Conservation (phyloP, 768 basidiomycete species). For the Tylopilus subfusipes region DNA sequence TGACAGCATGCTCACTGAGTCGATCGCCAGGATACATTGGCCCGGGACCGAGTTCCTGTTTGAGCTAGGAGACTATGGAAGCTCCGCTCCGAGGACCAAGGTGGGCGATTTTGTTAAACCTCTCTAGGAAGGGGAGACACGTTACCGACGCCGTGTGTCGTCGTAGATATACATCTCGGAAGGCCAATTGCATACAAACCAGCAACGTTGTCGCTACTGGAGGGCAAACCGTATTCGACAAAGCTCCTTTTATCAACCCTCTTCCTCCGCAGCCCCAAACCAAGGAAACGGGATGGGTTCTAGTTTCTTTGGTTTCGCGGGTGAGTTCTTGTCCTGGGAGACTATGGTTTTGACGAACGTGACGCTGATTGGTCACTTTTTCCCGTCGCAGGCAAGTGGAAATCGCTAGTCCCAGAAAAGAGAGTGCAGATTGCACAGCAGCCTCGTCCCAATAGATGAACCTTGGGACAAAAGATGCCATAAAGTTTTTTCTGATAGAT, state of each 20-base stretch:
- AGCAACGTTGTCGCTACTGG: slow-evolving; percentile 32
- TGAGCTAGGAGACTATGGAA: slow-evolving; percentile 24
- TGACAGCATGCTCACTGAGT: background rate
- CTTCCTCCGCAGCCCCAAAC: slow-evolving; percentile 6
- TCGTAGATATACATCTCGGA: slow-evolving; percentile 25
- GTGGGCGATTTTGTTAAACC: slow-evolving; percentile 3
- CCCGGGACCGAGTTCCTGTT: slow-evolving; percentile 28
- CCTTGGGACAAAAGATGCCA: background rate
- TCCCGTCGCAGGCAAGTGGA: slow-evolving; percentile 24
- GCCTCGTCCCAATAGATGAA: slow-evolving; percentile 6
- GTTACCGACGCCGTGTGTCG: background rate
- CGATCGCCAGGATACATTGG: slow-evolving; percentile 26
- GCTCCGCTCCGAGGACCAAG: slow-evolving; percentile 30
- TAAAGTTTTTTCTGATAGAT: background rate
- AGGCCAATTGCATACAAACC: slow-evolving; percentile 16
- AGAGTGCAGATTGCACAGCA: slow-evolving; percentile 19
- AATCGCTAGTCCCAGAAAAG: slow-evolving; percentile 15
- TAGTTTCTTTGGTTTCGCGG: slow-evolving; percentile 20
- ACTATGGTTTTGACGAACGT: background rate
- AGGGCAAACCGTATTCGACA: slow-evolving; percentile 29
- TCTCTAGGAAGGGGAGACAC: background rate
- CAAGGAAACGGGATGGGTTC: slow-evolving; percentile 15
- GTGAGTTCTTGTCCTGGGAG: slow-evolving; percentile 9
- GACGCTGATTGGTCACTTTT: background rate
- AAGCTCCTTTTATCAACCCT: slow-evolving; percentile 28